A percentile compares a stretch with the other conserved stretches of the same genome.
These are phyloP conservation scores for Amanita rimosa DNA, from an alignment of 768 basidiomycete genomes.

Conservation along the genomic window DNA sequence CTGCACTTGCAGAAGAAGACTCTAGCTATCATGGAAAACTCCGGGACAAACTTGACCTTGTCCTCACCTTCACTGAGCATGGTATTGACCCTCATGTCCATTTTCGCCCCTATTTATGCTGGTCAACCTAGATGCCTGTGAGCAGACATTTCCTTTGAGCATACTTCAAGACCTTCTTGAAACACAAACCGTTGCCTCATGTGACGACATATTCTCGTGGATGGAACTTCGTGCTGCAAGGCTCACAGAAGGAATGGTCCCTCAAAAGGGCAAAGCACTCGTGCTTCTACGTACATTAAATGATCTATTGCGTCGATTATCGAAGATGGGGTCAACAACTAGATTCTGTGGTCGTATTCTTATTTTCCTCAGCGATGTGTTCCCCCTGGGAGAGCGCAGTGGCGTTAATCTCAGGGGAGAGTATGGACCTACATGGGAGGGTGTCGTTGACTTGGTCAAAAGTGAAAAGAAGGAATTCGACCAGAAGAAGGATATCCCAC, in stretches of 20 bases:
- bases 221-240: conserved; percentile 62
- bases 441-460: conserved; percentile 32
- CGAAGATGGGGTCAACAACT: conserved; percentile 77
- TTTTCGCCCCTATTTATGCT: neutral
- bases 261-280: conserved; percentile 83
- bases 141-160: conserved; percentile 59
- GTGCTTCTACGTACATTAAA: conserved; percentile 77
- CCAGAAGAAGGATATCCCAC: conserved; percentile 15
- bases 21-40: conserved; percentile 52
- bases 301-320: conserved; percentile 76
- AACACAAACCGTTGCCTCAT: conserved; percentile 74
- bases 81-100: conserved; percentile 29
- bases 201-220: conserved; percentile 84
- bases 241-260: conserved; percentile 69
- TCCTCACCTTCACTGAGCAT: conserved; percentile 67
- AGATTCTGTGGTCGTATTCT: conserved; percentile 85
- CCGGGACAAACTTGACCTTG: conserved; percentile 55
- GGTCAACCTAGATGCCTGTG: conserved; percentile 53
- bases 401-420: conserved; percentile 89
- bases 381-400: conserved; percentile 80
- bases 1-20: conserved; percentile 40
- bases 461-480: conserved; percentile 19
- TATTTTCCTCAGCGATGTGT: conserved; percentile 77
- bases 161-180: conserved; percentile 78
- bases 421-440: conserved; percentile 72